Evolutionary conservation across 2,329 filamentous ascomycete species (phyloP), one percentile per base, ranked within the genome.

Genomic region (Incumbomyces lentus): DNA sequence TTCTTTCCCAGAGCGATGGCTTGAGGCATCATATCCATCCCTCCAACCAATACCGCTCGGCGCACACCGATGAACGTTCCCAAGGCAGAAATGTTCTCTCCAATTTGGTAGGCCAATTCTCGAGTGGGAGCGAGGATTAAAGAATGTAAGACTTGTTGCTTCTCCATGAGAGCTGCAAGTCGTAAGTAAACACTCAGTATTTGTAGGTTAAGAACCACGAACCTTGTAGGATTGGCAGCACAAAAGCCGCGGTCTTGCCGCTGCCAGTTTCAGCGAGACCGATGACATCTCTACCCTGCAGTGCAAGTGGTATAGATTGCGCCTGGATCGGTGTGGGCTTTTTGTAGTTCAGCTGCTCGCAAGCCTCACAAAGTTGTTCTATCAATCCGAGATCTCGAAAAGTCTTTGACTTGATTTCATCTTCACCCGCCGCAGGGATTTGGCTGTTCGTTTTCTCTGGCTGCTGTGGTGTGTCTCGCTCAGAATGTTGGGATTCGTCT

Each of bases 191-290:
- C 5, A 6, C 11, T 13, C 6, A 34, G 18, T n/a, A 11, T 19
- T 16, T 2, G 6, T 7, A 34, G 38, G 13, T 34, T n/a, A 44
- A 39, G 22, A 26, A 26, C 37, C 8, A 5, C 44, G 40, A 51
- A 62, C 64, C 64, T 66, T 95, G 89, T 2, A 98, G 75, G 33
- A 98, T 93, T 1, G 92, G 92, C 2, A 98, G 72, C 0, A 87
- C 88, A 63, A 96, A 98, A 0, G 92, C 89, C 6, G 88, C 90
- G 0, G 92, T 96, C 71, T 96, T 98, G 67, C 92, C 92, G 60
- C 82, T 88, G 56, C 92, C 92, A 0, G 92, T 98, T 67, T 98
- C 90, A 29, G 92, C 92, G 43, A 96, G 74, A 35, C 89, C 92
- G 56, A 98, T 95, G 30, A 96, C 73, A 64, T 96, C 92, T 59